Evolutionary conservation across 441 rosid species (phyloP), one percentile per base, ranked within the genome.

Genomic region (Corymbia calophylla): DNA sequence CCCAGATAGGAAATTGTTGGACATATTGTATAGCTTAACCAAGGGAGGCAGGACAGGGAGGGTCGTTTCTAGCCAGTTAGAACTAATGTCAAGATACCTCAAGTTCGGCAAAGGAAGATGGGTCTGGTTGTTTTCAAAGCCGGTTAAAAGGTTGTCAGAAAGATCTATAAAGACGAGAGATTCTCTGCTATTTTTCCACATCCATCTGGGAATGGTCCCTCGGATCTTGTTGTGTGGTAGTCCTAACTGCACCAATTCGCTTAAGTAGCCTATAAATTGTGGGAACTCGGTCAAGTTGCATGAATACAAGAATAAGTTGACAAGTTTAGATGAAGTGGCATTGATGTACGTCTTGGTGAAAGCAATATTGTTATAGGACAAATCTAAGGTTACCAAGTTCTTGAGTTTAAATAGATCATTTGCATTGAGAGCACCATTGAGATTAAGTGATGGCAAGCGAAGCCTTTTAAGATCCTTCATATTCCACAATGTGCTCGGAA

Each of bases 101-200:
- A 58, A 58, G n/a, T 58, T 58, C 1, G n/a, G 29, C 64, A 23
- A 58, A 58, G n/a, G 64, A 58, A 25, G 64, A 58, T 25, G 0
- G 1, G 14, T 25, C 15, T 58, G 64, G 64, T 58, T 25, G 1
- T 25, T 58, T 58, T 25, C 14, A 6, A 58, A 58, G 64, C n/a
- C 5, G 6, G n/a, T 58, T 25, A 58, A 25, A 0, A 58, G 6
- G 21, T 56, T 56, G 60, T 21, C 11, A 21, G 29, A 56, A 56
- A 56, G 60, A 55, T 3, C 1, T 1, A 55, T 1, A 21, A 0
- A 0, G 1, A 0, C 0, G 10, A 55, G 60, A 21, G 27, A 55
- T 55, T 19, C 12, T 21, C 21, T 55, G 12, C n/a, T n/a, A n/a
- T 2, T 55, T 11, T 55, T 55, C 60, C 60, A 55, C 5, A 55